These are phyloP conservation scores for Centella asiatica DNA, from an alignment of 129 eudicot genomes.

Conservation along the genomic window DNA sequence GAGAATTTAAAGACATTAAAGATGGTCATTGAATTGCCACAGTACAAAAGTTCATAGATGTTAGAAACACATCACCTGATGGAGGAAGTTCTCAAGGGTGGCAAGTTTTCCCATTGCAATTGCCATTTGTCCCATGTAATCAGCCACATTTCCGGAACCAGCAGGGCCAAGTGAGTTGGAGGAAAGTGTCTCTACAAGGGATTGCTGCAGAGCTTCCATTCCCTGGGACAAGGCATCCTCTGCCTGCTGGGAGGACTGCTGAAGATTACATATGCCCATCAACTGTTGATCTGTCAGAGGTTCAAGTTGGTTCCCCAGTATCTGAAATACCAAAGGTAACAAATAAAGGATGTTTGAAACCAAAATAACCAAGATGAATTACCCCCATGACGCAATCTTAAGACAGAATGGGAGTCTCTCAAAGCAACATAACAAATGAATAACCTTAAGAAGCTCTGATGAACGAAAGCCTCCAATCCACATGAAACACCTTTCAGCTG, in stretches of 20 bases:
- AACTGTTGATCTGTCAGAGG: constrained; percentile 88
- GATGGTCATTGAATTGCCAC: too few species aligned
- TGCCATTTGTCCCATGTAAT: constrained; percentile 99
- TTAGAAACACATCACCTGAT: constrained; percentile 51
- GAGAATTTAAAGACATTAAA: too few species aligned
- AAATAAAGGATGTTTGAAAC: neutral
- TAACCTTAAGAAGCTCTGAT: constrained; percentile 90
- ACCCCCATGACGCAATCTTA: neutral
- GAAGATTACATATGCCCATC: constrained; percentile 82
- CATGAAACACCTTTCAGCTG: constrained; percentile 96
- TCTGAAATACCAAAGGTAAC: constrained; percentile 28
- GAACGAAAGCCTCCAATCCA: constrained; percentile 99
- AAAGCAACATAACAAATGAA: neutral
- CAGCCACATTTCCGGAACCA: constrained; percentile 50
- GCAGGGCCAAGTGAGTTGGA: constrained; percentile 47
- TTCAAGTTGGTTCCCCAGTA: constrained; percentile 72
- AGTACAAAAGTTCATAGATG: neutral
- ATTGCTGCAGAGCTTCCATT: constrained; percentile 95
- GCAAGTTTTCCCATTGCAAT: constrained; percentile 94
- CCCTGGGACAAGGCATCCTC: constrained; percentile 99
- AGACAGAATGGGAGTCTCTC: neutral
- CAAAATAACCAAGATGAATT: neutral
- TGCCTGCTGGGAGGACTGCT: constrained; percentile 93
- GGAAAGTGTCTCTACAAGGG: constrained; percentile 80
- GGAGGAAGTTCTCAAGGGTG: constrained; percentile 78